phyloP scores from a whole-genome alignment of 495 filamentous ascomycete species.

The Cercophora samala region DNA sequence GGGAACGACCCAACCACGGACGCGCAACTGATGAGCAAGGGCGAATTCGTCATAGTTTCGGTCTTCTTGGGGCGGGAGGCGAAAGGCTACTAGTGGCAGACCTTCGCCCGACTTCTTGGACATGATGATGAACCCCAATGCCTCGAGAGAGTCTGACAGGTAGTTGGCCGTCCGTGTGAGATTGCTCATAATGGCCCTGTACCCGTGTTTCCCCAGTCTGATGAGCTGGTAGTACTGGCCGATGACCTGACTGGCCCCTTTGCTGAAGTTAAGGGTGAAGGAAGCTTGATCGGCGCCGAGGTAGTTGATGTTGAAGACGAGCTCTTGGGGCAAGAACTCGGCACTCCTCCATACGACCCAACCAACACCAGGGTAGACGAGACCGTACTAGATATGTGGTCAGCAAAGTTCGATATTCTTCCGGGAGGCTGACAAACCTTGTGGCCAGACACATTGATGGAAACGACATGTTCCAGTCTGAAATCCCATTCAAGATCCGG shows the following conservation, averaged over 20 bases:
- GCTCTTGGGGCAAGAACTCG: constrained; percentile 78
- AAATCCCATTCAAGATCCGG: constrained; percentile 86
- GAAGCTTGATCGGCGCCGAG: constrained; percentile 92
- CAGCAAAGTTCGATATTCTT: neutral
- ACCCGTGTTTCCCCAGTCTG: constrained; percentile 84
- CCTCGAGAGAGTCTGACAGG: constrained; percentile 62
- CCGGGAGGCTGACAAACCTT: constrained; percentile 61
- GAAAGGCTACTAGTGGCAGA: constrained; percentile 83
- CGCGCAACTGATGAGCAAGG: constrained; percentile 75
- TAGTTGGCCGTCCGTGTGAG: constrained; percentile 81
- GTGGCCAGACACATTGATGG: constrained; percentile 90
- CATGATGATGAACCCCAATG: constrained; percentile 80
- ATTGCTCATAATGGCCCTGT: constrained; percentile 82
- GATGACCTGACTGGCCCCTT: constrained; percentile 87
- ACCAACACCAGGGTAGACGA: constrained; percentile 85
- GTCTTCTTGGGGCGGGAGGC: constrained; percentile 54
- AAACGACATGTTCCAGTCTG: constrained; percentile 76
- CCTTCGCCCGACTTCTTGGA: constrained; percentile 70
- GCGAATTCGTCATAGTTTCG: constrained; percentile 79
- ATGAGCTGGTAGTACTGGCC: constrained; percentile 96
- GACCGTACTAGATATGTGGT: constrained; percentile 40
- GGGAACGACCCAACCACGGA: constrained; percentile 84
- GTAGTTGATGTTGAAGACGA: constrained; percentile 98
- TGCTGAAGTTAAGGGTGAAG: constrained; percentile 96
- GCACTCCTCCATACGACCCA: constrained; percentile 88